Percentiles rank a stretch among this genome's conserved stretches.
Conservation (phyloP, 257 asterid genomes). For the Penstemon barbatus region DNA sequence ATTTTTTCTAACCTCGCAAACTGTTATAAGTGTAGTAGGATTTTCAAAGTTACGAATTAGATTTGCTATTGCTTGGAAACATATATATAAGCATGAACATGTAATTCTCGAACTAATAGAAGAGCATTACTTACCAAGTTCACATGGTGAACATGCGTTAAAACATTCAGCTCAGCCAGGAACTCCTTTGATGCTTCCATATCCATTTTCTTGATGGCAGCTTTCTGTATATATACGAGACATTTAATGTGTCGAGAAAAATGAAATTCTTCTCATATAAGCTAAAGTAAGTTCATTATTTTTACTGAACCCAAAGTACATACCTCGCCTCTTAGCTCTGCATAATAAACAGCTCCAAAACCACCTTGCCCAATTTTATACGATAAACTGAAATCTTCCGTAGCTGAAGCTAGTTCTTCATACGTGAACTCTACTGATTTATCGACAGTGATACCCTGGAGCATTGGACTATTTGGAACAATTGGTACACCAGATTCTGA, state of each 20-base stretch:
- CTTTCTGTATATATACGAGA: constrained; percentile 49
- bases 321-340: constrained; percentile 86
- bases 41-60: neutral
- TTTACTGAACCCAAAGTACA: constrained; percentile 19
- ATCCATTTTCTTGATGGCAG: constrained; percentile 86
- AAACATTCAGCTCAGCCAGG: constrained; percentile 75
- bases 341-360: constrained; percentile 76
- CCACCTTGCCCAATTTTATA: constrained; percentile 91
- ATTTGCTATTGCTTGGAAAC: neutral
- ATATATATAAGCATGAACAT: neutral
- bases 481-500: constrained; percentile 44
- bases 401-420: constrained; percentile 73
- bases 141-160: constrained; percentile 87
- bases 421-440: constrained; percentile 76
- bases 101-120: neutral
- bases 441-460: constrained; percentile 67
- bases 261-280: neutral
- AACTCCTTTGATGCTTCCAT: constrained; percentile 93
- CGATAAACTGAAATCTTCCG: constrained; percentile 53
- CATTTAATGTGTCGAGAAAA: neutral
- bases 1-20: too few species aligned
- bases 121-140: constrained; percentile 58
- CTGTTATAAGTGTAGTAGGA: too few species aligned
- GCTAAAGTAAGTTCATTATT: too few species aligned
- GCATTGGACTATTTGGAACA: constrained; percentile 41